Evolutionary conservation across 352 stramenopile species (phyloP), one percentile per base, ranked within the genome.

Genomic region (Thalassiosira sp.): DNA sequence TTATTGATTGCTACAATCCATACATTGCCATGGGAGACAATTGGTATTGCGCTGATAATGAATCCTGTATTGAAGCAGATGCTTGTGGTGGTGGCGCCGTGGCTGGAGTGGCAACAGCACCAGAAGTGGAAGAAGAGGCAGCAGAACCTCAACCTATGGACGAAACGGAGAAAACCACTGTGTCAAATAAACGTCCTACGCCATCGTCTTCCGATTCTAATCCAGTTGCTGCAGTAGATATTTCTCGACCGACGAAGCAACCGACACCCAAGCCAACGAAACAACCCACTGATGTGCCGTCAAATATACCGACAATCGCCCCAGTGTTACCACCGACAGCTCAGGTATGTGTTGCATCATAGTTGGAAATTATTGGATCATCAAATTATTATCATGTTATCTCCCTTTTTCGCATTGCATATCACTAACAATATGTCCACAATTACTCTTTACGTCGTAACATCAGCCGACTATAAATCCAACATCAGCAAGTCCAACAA

Each of bases 1-100:
- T 74, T 49, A 33, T 40, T 20, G 61, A 75, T 31, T 80, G 72
- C 25, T 82, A 74, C 33, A 82, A 82, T 51, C 5, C 58, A 35
- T 77, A 61, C 22, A 79, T 79, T 49, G 53, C 68, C 8, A 60
- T 43, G 18, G 70, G 70, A 25, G 70, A 79, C 43, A 46, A 72
- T 64, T 79, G 70, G 70, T 79, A 64, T 56, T 79, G 70, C 40
- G 37, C 28, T 28, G 54, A 79, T 31, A 35, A 51, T 53, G 52
- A 67, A 46, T 6, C 46, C 22, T 79, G 70, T 56, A 67, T 65
- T 7, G 33, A 43, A 13, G 35, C 60, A 40, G 37, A 49, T 22
- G 49, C 18, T 27, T 77, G 68, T 40, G 58, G 42, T 33, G 31
- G 33, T 43, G 40, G 5, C 5, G 35, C 3, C n/a, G n/a, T 20